Base-by-base conservation (phyloP, 139 green algal species). In the Chlamydomonas asymmetrica region DNA sequence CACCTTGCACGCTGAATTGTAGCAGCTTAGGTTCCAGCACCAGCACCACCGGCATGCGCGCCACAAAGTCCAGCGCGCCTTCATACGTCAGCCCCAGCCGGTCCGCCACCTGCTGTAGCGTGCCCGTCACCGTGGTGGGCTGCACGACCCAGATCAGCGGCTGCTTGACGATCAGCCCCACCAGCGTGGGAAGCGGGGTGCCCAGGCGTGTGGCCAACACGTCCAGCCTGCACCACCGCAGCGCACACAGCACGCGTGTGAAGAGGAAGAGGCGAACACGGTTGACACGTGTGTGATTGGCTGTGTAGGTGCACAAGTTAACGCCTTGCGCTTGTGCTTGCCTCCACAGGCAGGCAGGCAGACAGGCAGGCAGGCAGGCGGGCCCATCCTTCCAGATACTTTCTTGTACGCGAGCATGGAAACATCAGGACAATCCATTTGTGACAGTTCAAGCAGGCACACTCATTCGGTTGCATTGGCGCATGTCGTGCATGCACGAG, bases 101-200 rank as follows among this genome's bases (percentile, higher is more conserved):
- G 0, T 7, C 29, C 0, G 70, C 59, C 35, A 85, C 22, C 18
- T 64, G 48, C 5, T 70, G 48, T 34, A 82, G 48, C n/a, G 34
- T 50, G 6, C 22, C 25, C 23, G 37, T 29, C 8, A 86, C 49
- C 29, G 83, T 71, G 49, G 40, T 27, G n/a, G 72, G 76, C 37
- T 52, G 56, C 6, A 86, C 56, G 16, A 79, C 66, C 81, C 76
- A 83, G 72, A 86, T 56, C 76, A 86, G 76, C 34, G 81, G 43
- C 76, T 86, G 81, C 5, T 37, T 59, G 1, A 49, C 75, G 39
- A 86, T 31, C 61, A 86, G 80, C 2, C 27, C 39, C n/a, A 79
- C 80, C 41, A 73, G 13, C 54, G 63, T n/a, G 13, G 64, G 23
- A 37, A 79, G 64, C 6, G 66, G 39, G 45, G 64, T 43, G 38